Base-by-base conservation (phyloP, 495 filamentous ascomycete genomes). In the Trichoderma gamsii region DNA sequence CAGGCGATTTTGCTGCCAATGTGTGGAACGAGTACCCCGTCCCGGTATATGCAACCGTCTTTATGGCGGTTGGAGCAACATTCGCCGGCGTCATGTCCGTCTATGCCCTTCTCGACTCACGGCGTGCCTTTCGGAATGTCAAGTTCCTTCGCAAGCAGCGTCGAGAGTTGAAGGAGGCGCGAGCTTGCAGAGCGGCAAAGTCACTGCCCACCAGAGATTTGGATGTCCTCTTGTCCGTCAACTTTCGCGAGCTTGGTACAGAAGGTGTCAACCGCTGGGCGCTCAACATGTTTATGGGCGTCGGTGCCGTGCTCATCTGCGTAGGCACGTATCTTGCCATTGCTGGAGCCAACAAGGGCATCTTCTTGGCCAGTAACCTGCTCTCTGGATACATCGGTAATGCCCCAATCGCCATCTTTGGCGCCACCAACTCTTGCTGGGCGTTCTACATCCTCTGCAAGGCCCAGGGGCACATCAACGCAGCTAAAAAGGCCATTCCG, bases 21-120 rank as follows among this genome's bases (percentile, higher is more conserved):
- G 81, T 83, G 3, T 84, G 81, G 82, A 84, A 84, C 51, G 59
- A 80, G 13, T 77, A 80, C 51, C 82, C 81, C 0, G 77, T 82
- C 1, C 81, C 82, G 9, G 75, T 44, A 0, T 79, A 79, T 65
- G 81, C 80, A 0, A 73, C 78, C 13, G 77, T 79, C 21, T 70
- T 84, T 5, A 83, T 84, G 82, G 82, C 79, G 7, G 76, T 83
- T 35, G 82, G 82, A 0, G 82, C 79, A 0, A 76, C 78, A 0
- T 49, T 80, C 12, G 82, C 82, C 0, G 69, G 83, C 23, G 63
- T 72, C 6, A 80, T 84, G 73, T 72, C 75, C 0, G 35, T 79
- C 11, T 77, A 82, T 23, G 82, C 81, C 0, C 52, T 78, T 4
- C 67, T 75, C 2, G 82, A 84, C 66, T 72, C 76, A n/a, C 52